These are phyloP conservation scores for Pythium utonaiense DNA, from an alignment of 352 stramenopile species.

Conservation along the genomic window DNA sequence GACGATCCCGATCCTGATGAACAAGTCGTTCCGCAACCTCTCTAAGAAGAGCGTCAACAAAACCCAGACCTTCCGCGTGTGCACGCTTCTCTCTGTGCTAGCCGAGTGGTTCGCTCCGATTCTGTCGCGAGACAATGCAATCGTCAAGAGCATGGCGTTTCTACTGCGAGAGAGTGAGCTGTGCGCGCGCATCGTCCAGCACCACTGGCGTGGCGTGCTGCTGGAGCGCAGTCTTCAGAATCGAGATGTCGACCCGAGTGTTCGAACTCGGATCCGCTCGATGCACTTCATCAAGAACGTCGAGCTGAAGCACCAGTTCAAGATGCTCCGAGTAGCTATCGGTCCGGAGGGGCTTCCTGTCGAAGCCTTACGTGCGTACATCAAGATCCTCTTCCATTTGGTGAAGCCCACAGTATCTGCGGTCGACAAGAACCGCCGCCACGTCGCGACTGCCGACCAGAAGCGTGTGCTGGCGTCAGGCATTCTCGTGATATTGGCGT, in stretches of 20 bases:
- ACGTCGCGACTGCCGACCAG: conserved; percentile 40
- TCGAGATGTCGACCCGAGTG: conserved; percentile 45
- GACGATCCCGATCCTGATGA: conserved; percentile 66
- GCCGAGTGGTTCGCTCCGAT: conserved; percentile 58
- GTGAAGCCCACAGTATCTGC: conserved; percentile 25
- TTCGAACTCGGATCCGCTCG: conserved; percentile 50
- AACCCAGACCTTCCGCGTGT: conserved; percentile 50
- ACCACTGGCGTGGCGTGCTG: conserved; percentile 62
- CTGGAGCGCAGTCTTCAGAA: conserved; percentile 48
- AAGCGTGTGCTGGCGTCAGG: conserved; percentile 48
- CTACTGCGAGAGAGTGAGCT: conserved; percentile 62
- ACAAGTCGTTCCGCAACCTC: conserved; percentile 68
- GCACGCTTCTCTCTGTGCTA: conserved; percentile 47
- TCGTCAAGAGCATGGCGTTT: conserved; percentile 41
- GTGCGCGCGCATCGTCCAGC: conserved; percentile 69
- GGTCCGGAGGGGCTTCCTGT: conserved; percentile 34
- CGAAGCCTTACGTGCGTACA: conserved; percentile 47
- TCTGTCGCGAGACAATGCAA: conserved; percentile 62
- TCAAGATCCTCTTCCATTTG: conserved; percentile 59
- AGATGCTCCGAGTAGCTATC: conserved; percentile 47
- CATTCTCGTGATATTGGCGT: conserved; percentile 45
- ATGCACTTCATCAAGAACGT: conserved; percentile 78
- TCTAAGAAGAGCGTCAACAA: conserved; percentile 47
- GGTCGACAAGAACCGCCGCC: conserved; percentile 23
- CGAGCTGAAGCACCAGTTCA: conserved; percentile 67